Base-by-base conservation (phyloP, 306 rosid species). In the Quercus ilex region DNA sequence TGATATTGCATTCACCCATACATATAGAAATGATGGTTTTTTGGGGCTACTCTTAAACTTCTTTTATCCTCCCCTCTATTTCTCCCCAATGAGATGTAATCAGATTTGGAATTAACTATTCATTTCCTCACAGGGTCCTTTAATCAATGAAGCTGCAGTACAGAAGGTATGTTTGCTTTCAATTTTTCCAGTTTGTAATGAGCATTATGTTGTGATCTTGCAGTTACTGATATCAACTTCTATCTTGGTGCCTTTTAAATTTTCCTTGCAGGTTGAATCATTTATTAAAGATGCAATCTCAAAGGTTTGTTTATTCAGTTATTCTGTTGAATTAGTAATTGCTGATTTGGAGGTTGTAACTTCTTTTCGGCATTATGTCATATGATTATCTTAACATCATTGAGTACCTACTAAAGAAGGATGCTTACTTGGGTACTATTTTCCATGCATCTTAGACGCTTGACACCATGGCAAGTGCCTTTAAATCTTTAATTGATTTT, bases 81-180 rank as follows among this genome's bases (percentile, higher is more conserved):
- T 74, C 56, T 43, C 33, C 68, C 19, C 26, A 74, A 55, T 74
- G 78, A 77, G 64, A 70, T 73, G 78, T 81, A 71, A 77, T 70
- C 30, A 55, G 71, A 58, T 56, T 71, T 62, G 79, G 76, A 83
- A 85, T 60, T 20, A 69, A 72, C 74, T 76, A 41, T 85, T 81
- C 21, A 71, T 86, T 78, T 85, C 73, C 79, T 62, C 86, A 79
- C 87, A 95, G 98, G 99, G 99, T 59, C 99, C 99, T 81, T 86
- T 95, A 71, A 95, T 95, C 81, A 95, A 95, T 82, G 99, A 95
- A 86, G 98, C 99, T 80, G 99, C 99, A 46, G 97, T 95, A 0
- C 55, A 88, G 71, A 95, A 95, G 99, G 99, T 94, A 78, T 74
- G 82, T 82, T 80, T 75, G 60, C 78, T 76, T 57, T 53, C 59